Base-by-base conservation (phyloP, 352 stramenopile genomes). In the Albugo laibachii region DNA sequence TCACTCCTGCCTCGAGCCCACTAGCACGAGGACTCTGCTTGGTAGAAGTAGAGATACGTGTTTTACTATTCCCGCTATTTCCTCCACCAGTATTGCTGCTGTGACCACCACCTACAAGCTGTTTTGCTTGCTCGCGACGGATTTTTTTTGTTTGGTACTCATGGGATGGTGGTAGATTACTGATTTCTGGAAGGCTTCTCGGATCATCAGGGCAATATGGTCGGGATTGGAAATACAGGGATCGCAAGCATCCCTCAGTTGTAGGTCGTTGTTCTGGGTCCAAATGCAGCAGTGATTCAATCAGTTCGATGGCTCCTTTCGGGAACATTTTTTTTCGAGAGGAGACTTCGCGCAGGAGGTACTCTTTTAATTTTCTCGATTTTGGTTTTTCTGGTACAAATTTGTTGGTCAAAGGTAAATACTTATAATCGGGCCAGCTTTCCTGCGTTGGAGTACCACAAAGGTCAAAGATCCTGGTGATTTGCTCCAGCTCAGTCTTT, bases 201-300 rank as follows among this genome's bases (percentile, higher is more conserved):
- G 76, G 73, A 48, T 89, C 63, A 35, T 58, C 57, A 0, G 74
- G 73, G 1, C 71, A 62, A 41, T 65, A 75, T n/a, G 79, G 79
- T 1, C 77, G 62, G 11, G 58, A 52, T 36, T 81, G 70, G 65
- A 99, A 99, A 58, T 97, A 99, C 2, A 70, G 58, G 59, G 97
- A 83, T 43, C 92, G 80, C 35, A 98, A 58, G 16, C 89, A 93
- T 40, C 93, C 78, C 1, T 85, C 63, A 0, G 92, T 91, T 0
- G 91, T 97, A 43, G 97, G 69, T 3, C 95, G 70, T 51, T 92
- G 73, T 36, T 93, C 78, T 2, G 93, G 93, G 62, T 99, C 92
- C 52, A 97, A 89, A 41, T 93, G 81, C 8, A 99, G 67, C 59
- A 98, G 79, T 48, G 86, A 79, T 44, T 85, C 74, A 34, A 98